Base-by-base conservation (phyloP, 345 rosid species). In the Eucalyptus erythrocorys region DNA sequence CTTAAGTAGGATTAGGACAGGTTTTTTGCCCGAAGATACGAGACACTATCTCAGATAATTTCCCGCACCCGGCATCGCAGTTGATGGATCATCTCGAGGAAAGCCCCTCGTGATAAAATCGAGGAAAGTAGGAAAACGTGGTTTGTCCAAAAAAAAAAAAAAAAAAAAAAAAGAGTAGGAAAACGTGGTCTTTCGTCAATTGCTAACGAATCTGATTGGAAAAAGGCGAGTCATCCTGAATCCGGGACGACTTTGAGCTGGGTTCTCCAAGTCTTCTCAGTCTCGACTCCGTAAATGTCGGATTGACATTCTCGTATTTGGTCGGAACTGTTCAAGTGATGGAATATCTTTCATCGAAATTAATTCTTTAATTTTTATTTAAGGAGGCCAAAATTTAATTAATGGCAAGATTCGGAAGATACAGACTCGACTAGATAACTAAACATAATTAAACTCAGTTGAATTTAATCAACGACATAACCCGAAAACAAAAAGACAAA, bases 361-460 rank as follows among this genome's bases (percentile, higher is more conserved):
- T 55, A 55, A 10, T 55, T 55, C 61, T 55, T 55, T 10, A 4
- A 24, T 21, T 55, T 55, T 55, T 55, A 10, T 55, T 55, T 55
- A 24, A 55, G 30, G 6, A 55, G 61, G 61, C 61, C 61, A 55
- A 8, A 55, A 10, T 24, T 55, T 55, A 55, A 55, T 22, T 0
- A 55, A 9, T 7, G 10, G 10, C 6, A 4, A 55, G 30, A 24
- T 55, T 10, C 1, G 1, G 10, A 55, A 55, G 12, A 13, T 55
- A 55, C 13, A 55, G 0, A 24, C 61, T 24, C 0, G 3, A 55
- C 0, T 21, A 0, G 61, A 55, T 22, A 4, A 55, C 30, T 24
- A 55, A 55, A 55, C 30, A 4, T 55, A 55, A 55, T 10, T 24
- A 55, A 55, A 55, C 13, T 55, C 5, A 10, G 1, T 6, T 55